Evolutionary conservation across 306 rosid species (phyloP).

Genomic region (Medicago ruthenica): DNA sequence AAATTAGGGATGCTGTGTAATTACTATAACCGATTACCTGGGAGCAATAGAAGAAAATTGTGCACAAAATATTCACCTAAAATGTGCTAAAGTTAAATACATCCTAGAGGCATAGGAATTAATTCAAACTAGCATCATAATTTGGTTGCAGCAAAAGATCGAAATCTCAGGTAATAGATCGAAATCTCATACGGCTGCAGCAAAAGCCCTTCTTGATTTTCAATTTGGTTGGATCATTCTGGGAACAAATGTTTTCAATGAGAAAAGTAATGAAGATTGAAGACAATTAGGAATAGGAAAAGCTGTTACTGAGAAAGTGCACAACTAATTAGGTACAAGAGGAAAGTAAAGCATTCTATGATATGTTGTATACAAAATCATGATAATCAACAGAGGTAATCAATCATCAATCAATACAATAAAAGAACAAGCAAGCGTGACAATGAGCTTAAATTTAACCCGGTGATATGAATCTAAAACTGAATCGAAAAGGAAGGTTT

Average conservation of each 20-base stretch:
- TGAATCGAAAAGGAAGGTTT: conserved; percentile 36
- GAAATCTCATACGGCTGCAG: too few relatives aligned
- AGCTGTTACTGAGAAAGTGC: conserved; percentile 32
- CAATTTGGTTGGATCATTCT: too few relatives aligned
- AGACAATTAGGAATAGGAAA: neutral
- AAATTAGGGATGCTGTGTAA: conserved; percentile 36
- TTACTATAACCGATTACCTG: conserved; percentile 1
- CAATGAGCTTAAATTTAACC: conserved; percentile 47
- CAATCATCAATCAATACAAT: conserved; percentile 52
- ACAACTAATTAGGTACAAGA: conserved; percentile 12
- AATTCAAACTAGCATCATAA: conserved; percentile 16
- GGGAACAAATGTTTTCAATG: too few relatives aligned
- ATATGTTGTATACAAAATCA: conserved; percentile 50
- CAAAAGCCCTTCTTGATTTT: too few relatives aligned
- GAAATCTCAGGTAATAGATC: too few relatives aligned
- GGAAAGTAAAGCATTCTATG: conserved; percentile 41
- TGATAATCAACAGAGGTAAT: conserved; percentile 45
- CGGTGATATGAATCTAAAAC: conserved; percentile 50
- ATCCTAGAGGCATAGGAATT: conserved; percentile 5
- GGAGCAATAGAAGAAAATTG: neutral
- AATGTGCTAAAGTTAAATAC: neutral
- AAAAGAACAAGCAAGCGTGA: conserved; percentile 56
- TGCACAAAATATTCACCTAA: neutral
- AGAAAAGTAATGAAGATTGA: too few relatives aligned
- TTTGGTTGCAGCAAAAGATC: too few relatives aligned